Percentiles rank a stretch among this genome's conserved stretches.
These are phyloP conservation scores for Lasiodiplodia sp. DNA, from an alignment of 2,329 filamentous ascomycete species.

Conservation along the genomic window DNA sequence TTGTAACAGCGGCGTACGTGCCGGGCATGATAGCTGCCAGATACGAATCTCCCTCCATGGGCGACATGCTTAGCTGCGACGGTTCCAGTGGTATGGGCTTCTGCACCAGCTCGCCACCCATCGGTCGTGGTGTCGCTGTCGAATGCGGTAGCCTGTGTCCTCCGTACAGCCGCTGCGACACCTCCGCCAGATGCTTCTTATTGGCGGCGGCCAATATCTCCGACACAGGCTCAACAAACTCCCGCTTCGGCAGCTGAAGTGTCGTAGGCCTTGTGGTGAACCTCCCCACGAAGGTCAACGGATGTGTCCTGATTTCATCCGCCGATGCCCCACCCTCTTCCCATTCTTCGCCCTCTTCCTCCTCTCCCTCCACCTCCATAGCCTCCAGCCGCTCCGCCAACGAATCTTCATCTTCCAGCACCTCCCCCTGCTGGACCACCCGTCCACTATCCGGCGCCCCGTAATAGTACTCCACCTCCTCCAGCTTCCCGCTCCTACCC, in stretches of 20 bases:
- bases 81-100: slow-evolving; percentile 70
- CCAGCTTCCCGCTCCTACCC: slow-evolving; percentile 63
- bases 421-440: slow-evolving; percentile 45
- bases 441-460: slow-evolving; percentile 41
- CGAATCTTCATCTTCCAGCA: slow-evolving; percentile 44
- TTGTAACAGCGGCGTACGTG: slow-evolving; percentile 72
- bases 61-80: slow-evolving; percentile 70
- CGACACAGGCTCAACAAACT: slow-evolving; percentile 73
- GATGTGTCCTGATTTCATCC: slow-evolving; percentile 67
- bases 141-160: slow-evolving; percentile 79
- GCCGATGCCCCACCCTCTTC: slow-evolving; percentile 32
- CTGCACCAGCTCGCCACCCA: slow-evolving; percentile 64
- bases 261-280: slow-evolving; percentile 78
- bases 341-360: slow-evolving; percentile 39
- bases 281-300: slow-evolving; percentile 75
- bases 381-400: slow-evolving; percentile 40
- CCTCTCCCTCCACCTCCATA: slow-evolving; percentile 39
- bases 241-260: slow-evolving; percentile 73
- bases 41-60: slow-evolving; percentile 78
- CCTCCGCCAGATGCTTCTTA: slow-evolving; percentile 73
- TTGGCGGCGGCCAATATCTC: slow-evolving; percentile 71
- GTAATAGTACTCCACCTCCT: slow-evolving; percentile 64
- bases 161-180: slow-evolving; percentile 78
- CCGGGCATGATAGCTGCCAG: slow-evolving; percentile 73
- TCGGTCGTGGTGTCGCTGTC: slow-evolving; percentile 69